Conservation (phyloP, 441 rosid genomes). For the Euphorbia schlechtendalii region DNA sequence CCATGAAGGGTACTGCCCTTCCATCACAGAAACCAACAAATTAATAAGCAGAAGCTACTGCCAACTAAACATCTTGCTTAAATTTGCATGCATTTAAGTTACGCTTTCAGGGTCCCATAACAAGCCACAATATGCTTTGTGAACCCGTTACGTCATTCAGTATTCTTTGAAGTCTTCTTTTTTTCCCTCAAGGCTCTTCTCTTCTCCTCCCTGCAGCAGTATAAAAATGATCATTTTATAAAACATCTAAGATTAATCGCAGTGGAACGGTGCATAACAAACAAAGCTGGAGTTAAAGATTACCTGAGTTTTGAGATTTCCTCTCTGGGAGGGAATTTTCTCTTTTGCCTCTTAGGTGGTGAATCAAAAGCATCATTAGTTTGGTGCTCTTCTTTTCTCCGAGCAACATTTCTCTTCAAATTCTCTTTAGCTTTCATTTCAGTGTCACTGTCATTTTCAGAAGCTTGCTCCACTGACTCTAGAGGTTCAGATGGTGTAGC, state of each 20-base stretch:
- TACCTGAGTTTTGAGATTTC: conserved; percentile 75
- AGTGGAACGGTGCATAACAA: background rate
- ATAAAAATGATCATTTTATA: background rate
- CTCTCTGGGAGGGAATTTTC: conserved; percentile 47
- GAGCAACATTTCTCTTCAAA: conserved; percentile 9
- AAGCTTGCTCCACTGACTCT: conserved; percentile 42
- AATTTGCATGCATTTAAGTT: too few relatives aligned
- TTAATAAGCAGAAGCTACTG: too few relatives aligned
- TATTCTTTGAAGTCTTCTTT: conserved; percentile 18
- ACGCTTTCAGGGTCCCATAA: too few relatives aligned
- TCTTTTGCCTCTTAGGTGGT: conserved; percentile 32
- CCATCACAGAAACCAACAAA: too few relatives aligned
- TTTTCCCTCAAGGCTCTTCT: conserved; percentile 37
- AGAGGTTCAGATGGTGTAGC: conserved; percentile 32
- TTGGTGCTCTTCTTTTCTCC: conserved; percentile 17
- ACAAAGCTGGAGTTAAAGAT: background rate
- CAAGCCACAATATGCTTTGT: too few relatives aligned
- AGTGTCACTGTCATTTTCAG: conserved; percentile 23
- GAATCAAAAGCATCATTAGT: conserved; percentile 18
- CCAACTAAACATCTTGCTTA: too few relatives aligned
- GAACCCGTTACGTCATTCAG: too few relatives aligned
- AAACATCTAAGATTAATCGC: too few relatives aligned
- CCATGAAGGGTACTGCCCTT: too few relatives aligned
- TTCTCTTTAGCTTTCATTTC: conserved; percentile 19
- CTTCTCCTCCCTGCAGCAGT: conserved; percentile 64